Evolutionary conservation across 305 asterid genomes (phyloP).

Genomic region (Solanum aculeatissimum): DNA sequence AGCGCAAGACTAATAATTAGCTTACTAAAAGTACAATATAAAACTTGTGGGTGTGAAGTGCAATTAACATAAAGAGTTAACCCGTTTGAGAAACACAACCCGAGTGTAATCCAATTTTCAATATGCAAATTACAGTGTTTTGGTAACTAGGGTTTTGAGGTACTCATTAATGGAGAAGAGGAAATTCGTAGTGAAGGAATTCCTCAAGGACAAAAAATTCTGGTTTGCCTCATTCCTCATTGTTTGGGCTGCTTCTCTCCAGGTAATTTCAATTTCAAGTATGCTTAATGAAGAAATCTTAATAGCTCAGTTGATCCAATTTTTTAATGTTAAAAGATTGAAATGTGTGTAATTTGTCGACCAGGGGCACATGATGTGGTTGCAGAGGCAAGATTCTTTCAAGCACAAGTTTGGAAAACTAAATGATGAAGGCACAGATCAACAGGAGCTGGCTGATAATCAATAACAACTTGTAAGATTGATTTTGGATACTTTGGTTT

Average conservation of each 20-base stretch:
- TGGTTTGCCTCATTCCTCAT: conserved; percentile 64
- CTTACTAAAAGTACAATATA: background rate
- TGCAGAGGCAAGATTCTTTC: conserved; percentile 67
- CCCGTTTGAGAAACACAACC: background rate
- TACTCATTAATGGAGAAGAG: conserved; percentile 24
- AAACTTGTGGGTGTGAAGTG: background rate
- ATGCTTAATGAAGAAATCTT: background rate
- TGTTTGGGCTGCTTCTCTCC: conserved; percentile 73
- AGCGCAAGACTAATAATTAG: background rate
- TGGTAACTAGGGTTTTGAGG: background rate
- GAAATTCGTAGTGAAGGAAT: conserved; percentile 26
- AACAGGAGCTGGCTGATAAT: conserved; percentile 11
- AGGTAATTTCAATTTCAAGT: conserved; percentile 24
- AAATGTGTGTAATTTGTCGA: background rate
- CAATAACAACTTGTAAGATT: background rate
- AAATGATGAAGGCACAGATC: conserved; percentile 14
- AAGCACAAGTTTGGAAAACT: conserved; percentile 49
- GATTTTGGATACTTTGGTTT: too few relatives aligned
- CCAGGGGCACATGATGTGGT: conserved; percentile 86
- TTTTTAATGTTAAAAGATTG: too few relatives aligned
- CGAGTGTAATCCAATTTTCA: background rate
- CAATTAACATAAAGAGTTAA: background rate
- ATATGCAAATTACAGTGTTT: background rate
- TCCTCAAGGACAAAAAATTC: conserved; percentile 52
- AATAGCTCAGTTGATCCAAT: background rate